Base-by-base conservation (phyloP, 1,284 basidiomycete genomes). In the Megacollybia platyphylla region DNA sequence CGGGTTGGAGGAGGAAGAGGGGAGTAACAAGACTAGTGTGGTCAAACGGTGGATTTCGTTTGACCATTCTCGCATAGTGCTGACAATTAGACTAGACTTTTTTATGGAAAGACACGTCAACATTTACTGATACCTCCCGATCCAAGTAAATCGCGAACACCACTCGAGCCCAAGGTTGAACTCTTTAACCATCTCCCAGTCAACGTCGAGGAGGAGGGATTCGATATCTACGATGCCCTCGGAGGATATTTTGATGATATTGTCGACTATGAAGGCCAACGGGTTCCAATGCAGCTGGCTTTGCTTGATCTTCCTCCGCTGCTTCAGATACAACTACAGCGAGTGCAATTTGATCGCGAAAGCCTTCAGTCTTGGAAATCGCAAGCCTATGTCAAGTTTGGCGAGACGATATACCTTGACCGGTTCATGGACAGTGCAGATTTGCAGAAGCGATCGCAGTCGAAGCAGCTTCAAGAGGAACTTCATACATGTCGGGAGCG, bases 321-420 rank as follows among this genome's bases (percentile, higher is more conserved):
- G 44, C 63, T 99, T 27, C 96, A 99, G 57, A 88, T 99, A 40
- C 94, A 97, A 58, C 73, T 98, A 28, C 87, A 94, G 87, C 75
- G 94, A 47, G 96, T 93, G 1, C 94, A 97, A 76, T 99, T 94
- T 64, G 93, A 99, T 58, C 76, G 90, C 10, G 81, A 85, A 50
- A 87, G 82, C 0, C 69, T 87, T 44, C 81, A 91, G 49, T 82
- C 92, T 11, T 93, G 87, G 67, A 99, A 99, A 61, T 92, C 87
- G 7, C 94, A 98, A 57, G 91, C 90, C 1, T 94, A 93, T 56
- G 79, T 99, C 50, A 86, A 84, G 52, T 94, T 96, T 56, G 79
- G 71, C 4, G 87, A 94, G 58, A 84, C 77, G 8, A 69, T 99
- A 5, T 83, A 76, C 53, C 79, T 98, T 75, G 93, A 97, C 58